Conservation (phyloP, 352 stramenopile genomes). For the Phytophthora melonis region DNA sequence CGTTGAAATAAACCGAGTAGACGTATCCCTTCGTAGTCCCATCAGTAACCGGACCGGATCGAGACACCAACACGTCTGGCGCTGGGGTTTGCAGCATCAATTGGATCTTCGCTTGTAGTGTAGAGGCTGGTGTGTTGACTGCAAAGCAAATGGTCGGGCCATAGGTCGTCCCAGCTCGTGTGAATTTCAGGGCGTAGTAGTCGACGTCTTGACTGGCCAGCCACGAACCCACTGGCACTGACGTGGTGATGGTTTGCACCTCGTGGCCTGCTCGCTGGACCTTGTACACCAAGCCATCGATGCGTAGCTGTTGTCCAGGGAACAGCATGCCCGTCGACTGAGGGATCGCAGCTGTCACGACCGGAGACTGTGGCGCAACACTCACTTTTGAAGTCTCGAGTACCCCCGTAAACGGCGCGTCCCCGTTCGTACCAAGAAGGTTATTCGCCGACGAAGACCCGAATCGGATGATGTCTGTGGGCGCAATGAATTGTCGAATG, state of each 20-base stretch:
- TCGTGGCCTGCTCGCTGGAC: constrained; percentile 91
- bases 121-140: constrained; percentile 30
- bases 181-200: constrained; percentile 57
- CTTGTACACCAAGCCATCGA: constrained; percentile 90
- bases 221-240: constrained; percentile 46
- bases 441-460: constrained; percentile 48
- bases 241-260: constrained; percentile 82
- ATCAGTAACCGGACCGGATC: constrained; percentile 39
- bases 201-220: constrained; percentile 7
- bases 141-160: constrained; percentile 47
- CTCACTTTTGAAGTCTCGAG: constrained; percentile 57
- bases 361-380: constrained; percentile 56
- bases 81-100: constrained; percentile 34
- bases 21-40: constrained; percentile 70
- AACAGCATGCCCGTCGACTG: constrained; percentile 67
- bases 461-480: constrained; percentile 76
- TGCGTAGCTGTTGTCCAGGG: constrained; percentile 85
- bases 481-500: constrained; percentile 71
- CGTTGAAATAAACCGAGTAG: constrained; percentile 95
- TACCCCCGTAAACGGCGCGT: constrained; percentile 65
- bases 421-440: constrained; percentile 69
- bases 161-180: constrained; percentile 33
- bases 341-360: constrained; percentile 40
- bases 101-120: neutral
- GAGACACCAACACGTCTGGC: constrained; percentile 64